Conservation (phyloP, 2,329 filamentous ascomycete species). For the Eutypa lata region DNA sequence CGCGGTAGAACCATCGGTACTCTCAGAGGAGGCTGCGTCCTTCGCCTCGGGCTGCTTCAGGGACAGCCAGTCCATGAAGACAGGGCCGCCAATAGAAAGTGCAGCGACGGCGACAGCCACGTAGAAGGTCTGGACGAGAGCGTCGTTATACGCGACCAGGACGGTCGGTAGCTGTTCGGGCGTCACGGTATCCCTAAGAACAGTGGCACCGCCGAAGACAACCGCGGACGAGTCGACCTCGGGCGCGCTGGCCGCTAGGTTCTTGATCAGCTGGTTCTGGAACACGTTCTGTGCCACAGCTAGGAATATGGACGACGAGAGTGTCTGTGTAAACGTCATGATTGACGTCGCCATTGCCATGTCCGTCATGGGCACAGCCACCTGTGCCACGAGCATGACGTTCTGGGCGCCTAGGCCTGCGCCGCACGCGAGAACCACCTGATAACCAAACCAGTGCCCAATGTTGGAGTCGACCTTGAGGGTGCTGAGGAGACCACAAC, state of each 20-base stretch:
- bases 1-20: too few species aligned
- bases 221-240: not conserved
- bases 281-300: constrained; percentile 4
- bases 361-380: constrained; percentile 1
- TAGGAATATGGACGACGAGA: constrained; percentile 2
- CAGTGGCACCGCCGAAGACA: not conserved
- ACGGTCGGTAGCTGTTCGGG: not conserved
- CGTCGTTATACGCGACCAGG: not conserved
- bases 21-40: too few species aligned
- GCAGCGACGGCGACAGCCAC: not conserved
- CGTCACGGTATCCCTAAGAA: not conserved
- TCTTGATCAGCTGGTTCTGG: constrained; percentile 1
- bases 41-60: too few species aligned
- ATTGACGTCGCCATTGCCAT: constrained; percentile 4
- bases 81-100: not conserved
- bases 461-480: not conserved
- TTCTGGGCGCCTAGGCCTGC: not conserved
- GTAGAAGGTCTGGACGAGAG: not conserved
- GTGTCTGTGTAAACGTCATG: constrained; percentile 1
- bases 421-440: not conserved
- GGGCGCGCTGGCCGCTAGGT: not conserved
- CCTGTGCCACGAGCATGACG: not conserved
- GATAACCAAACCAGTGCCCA: not conserved
- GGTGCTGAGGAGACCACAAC: not conserved
- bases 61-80: not conserved